phyloP scores from a whole-genome alignment of 768 basidiomycete genomes.

The Xanthoconium stramineum region DNA sequence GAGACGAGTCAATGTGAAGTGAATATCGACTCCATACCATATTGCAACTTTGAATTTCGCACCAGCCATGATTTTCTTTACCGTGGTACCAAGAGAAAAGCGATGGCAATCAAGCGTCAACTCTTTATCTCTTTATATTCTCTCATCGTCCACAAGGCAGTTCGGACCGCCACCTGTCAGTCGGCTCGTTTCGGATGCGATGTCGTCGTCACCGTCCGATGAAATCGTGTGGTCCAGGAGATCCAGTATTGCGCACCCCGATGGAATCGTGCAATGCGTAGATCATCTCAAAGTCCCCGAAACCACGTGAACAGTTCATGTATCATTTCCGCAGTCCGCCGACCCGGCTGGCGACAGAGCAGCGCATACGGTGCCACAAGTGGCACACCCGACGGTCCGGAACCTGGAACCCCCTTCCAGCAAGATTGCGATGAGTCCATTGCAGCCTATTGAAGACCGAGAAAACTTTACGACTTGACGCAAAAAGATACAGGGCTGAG shows the following conservation, averaged over 20 bases:
- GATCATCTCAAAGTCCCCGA: not conserved
- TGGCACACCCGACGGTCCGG: not conserved
- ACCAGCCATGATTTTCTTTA: slow-evolving; percentile 7
- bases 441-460: not conserved
- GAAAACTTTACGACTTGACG: too few species aligned
- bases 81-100: not conserved
- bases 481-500: too few species aligned
- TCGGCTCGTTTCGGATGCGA: slow-evolving; percentile 3
- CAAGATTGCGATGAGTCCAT: not conserved
- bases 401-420: not conserved
- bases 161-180: not conserved
- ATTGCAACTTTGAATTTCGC: slow-evolving; percentile 29
- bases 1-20: not conserved
- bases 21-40: slow-evolving; percentile 15
- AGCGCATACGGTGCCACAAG: not conserved
- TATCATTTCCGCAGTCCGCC: not conserved
- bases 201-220: slow-evolving; percentile 16
- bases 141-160: not conserved
- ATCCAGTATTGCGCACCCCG: slow-evolving; percentile 3
- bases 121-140: not conserved
- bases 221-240: slow-evolving; percentile 16
- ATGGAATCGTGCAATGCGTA: slow-evolving; percentile 21
- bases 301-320: not conserved
- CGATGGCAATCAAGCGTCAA: not conserved
- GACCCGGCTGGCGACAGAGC: not conserved